These are phyloP conservation scores for Fusarium neocosmosporiellum DNA, from an alignment of 2,329 filamentous ascomycete species.

Conservation along the genomic window DNA sequence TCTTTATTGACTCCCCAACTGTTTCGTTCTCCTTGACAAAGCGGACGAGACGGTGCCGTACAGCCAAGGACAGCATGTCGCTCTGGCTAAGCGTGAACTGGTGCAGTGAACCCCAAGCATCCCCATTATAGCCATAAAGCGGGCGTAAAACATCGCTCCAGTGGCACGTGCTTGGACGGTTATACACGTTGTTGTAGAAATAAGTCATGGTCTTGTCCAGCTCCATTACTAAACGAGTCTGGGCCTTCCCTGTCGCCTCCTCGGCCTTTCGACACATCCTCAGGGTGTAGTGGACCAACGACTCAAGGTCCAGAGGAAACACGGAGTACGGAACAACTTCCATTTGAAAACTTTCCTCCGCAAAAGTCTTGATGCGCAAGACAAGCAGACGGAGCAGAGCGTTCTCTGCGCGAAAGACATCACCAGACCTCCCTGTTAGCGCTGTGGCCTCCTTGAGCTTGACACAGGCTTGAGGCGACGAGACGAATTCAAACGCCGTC, in stretches of 20 bases:
- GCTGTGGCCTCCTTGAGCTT: background rate
- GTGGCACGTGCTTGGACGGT: background rate
- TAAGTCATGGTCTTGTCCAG: background rate
- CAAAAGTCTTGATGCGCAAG: background rate
- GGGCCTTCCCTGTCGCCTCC: background rate
- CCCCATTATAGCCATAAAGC: no score
- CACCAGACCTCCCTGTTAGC: background rate
- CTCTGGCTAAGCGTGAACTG: background rate
- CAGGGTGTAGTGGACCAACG: background rate
- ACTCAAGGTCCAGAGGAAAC: background rate
- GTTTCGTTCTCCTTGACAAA: background rate
- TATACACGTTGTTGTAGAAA: background rate
- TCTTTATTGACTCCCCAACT: background rate
- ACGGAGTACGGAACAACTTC: fast-evolving
- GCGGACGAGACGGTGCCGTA: background rate
- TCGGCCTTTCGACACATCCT: background rate
- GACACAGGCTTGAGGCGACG: background rate
- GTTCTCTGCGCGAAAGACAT: background rate
- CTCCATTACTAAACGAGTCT: background rate
- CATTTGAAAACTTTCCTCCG: background rate
- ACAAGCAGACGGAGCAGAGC: background rate
- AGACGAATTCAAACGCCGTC: background rate
- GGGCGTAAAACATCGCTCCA: background rate
- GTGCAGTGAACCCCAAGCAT: background rate
- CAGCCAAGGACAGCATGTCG: background rate